Percentiles rank a stretch among this genome's conserved stretches.
These are phyloP conservation scores for Cylindricascospora bacillispora DNA, from an alignment of 1,139 yeast genomes.

Conservation along the genomic window DNA sequence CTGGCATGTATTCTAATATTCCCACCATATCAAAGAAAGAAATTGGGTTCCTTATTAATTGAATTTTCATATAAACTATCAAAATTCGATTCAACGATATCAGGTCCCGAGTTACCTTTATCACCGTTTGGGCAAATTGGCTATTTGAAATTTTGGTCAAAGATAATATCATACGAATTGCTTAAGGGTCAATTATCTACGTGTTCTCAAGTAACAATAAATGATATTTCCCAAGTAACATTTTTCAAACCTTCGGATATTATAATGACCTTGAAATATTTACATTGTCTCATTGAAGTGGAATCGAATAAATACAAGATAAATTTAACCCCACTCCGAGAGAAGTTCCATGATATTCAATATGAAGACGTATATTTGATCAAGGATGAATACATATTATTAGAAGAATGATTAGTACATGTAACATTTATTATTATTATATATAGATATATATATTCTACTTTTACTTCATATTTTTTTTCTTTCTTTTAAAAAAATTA, in stretches of 20 bases:
- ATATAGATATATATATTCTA: too few relatives aligned
- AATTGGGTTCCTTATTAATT: constrained; percentile 66
- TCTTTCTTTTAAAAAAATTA: too few relatives aligned
- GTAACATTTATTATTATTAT: too few relatives aligned
- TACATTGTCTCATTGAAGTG: constrained; percentile 39
- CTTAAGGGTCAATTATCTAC: constrained; percentile 29
- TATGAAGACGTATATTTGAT: too few relatives aligned
- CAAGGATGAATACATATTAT: neutral
- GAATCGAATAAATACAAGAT: constrained; percentile 12
- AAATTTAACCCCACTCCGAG: constrained; percentile 9
- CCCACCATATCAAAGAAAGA: constrained; percentile 80
- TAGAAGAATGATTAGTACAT: too few relatives aligned
- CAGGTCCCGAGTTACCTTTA: constrained; percentile 89
- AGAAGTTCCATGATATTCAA: too few relatives aligned
- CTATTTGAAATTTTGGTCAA: constrained; percentile 71
- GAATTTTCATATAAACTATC: constrained; percentile 76
- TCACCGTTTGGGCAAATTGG: constrained; percentile 69
- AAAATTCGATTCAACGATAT: constrained; percentile 38
- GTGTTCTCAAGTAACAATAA: constrained; percentile 31
- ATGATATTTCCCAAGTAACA: constrained; percentile 42
- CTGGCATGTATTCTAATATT: constrained; percentile 82
- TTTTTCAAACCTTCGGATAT: constrained; percentile 67
- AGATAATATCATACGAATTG: constrained; percentile 33
- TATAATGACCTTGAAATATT: constrained; percentile 45
- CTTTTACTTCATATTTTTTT: too few relatives aligned